phyloP scores from a whole-genome alignment of 1,284 basidiomycete genomes.

The Ganoderma resinaceum region DNA sequence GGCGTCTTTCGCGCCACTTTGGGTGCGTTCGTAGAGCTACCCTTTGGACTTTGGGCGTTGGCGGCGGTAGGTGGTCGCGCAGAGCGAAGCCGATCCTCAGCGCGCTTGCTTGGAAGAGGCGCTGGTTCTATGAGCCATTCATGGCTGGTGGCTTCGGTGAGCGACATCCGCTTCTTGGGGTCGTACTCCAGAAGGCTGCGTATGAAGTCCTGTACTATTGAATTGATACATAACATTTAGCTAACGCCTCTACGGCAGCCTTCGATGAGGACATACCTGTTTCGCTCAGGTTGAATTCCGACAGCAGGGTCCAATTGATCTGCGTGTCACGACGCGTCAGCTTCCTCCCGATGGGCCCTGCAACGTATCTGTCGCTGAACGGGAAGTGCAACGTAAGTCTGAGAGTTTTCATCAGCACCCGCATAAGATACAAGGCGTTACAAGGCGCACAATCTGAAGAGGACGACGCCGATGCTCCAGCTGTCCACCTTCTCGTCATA shows the following conservation, averaged over 20 bases:
- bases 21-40: not conserved
- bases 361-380: not conserved
- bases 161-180: conserved; percentile 9
- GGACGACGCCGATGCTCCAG: conserved; percentile 11
- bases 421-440: not conserved
- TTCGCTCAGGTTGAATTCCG: not conserved
- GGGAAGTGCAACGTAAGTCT: not conserved
- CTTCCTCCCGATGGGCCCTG: not conserved
- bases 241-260: too few relatives aligned
- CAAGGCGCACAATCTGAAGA: not conserved
- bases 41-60: not conserved
- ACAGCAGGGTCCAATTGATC: not conserved
- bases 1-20: not conserved
- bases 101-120: not conserved
- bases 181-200: conserved; percentile 9
- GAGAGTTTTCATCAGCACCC: not conserved
- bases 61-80: not conserved
- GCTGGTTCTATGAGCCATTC: conserved; percentile 2
- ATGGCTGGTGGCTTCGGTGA: conserved; percentile 9
- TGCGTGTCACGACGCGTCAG: not conserved
- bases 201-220: conserved; percentile 14
- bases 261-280: not conserved
- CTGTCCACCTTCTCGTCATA: conserved; percentile 12
- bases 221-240: not conserved
- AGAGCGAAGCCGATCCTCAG: not conserved